Percentiles rank a stretch among this genome's conserved stretches.
phyloP scores from a whole-genome alignment of 306 rosid species.

The Citrullus colocynthis region DNA sequence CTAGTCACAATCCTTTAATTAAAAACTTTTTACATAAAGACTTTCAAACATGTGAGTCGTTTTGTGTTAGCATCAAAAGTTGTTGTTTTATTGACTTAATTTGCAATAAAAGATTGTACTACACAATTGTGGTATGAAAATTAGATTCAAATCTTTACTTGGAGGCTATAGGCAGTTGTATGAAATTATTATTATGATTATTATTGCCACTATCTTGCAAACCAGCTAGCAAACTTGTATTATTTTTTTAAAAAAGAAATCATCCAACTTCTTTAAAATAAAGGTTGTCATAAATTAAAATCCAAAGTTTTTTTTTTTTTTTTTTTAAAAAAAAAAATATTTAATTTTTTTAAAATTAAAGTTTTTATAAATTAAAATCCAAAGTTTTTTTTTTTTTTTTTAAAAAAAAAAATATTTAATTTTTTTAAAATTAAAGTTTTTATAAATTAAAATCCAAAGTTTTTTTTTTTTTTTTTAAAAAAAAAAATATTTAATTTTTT shows the following conservation, averaged over 20 bases:
- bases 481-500: not conserved
- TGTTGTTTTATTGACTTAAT: not conserved
- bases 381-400: too few species aligned
- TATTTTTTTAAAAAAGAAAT: not conserved
- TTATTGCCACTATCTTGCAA: not conserved
- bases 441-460: too few species aligned
- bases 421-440: not conserved
- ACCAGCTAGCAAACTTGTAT: not conserved
- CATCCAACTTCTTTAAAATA: not conserved
- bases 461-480: too few species aligned
- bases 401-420: not conserved
- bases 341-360: not conserved
- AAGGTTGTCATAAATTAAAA: too few species aligned
- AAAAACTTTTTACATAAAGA: not conserved
- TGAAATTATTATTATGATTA: not conserved
- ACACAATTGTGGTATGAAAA: not conserved
- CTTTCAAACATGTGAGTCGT: not conserved
- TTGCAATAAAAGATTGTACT: not conserved
- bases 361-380: too few species aligned
- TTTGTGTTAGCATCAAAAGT: not conserved
- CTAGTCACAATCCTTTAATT: not conserved
- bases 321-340: too few species aligned
- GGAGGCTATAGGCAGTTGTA: not conserved
- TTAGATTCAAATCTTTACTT: not conserved
- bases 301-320: too few species aligned